Evolutionary conservation across 2,329 filamentous ascomycete genomes (phyloP), one percentile per base, ranked within the genome.

Genomic region (Diaporthe humulicola): DNA sequence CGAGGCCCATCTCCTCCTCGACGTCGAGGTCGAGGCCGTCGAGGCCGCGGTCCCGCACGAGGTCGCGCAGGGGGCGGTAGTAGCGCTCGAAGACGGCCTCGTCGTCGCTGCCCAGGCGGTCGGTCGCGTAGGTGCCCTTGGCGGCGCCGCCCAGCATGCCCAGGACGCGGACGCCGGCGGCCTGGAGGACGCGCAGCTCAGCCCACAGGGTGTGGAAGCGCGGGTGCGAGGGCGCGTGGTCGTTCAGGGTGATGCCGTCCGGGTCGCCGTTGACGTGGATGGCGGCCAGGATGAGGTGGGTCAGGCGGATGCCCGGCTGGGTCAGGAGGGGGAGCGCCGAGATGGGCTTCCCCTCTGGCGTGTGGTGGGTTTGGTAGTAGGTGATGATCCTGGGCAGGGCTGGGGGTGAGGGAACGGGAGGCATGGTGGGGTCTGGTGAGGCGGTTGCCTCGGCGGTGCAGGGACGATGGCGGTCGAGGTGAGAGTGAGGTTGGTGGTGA

Each of bases 101-200:
- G 67, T 85, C 79, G 30, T 77, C 79, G 60, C 89, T 87, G 79
- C 91, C 90, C 4, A 89, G 85, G 14, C 91, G 87, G 52, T 66
- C 73, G 15, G 14, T 8, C 66, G 87, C 85, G 81, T 90, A 96
- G 28, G 89, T 91, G 15, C 94, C 94, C 79, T 90, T 90, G 0
- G 94, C 94, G 3, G 94, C 94, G 19, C 94, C 94, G 42, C 94
- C 94, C 0, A 97, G 87, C 93, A 97, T 95, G 64, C 91, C 93
- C 77, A 96, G 86, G n/a, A 96, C 90, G 79, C 92, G 93, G 78
- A 96, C 87, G 30, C 93, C 94, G 50, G 87, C 87, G 1, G 89
- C 90, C 82, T 95, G 93, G n/a, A 95, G 84, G 78, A 90, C 86
- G 38, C 88, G 88, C 22, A 94, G 88, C 81, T 96, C 94, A 10